phyloP scores from a whole-genome alignment of 495 filamentous ascomycete genomes.

The Apodospora peruviana region DNA sequence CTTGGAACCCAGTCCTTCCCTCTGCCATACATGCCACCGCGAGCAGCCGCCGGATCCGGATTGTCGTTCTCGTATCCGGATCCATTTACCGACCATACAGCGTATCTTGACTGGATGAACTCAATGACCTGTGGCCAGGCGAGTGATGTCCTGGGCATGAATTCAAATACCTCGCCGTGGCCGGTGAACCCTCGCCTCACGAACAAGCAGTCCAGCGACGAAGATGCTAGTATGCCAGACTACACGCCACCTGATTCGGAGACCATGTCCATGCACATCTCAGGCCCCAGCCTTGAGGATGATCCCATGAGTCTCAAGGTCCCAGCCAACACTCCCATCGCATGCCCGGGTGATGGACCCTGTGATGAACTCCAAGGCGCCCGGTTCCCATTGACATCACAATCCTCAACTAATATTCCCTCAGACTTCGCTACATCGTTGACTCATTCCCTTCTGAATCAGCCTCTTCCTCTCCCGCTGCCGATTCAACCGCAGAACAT shows the following conservation, averaged over 20 bases:
- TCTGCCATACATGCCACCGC: slow-evolving; percentile 17
- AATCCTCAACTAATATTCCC: slow-evolving; percentile 14
- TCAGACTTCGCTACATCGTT: slow-evolving; percentile 33
- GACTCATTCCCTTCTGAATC: slow-evolving; percentile 39
- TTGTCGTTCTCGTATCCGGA: slow-evolving; percentile 22
- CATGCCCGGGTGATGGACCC: slow-evolving; percentile 7
- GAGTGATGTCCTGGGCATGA: slow-evolving; percentile 11
- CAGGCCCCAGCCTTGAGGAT: slow-evolving; percentile 26
- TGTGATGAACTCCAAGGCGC: slow-evolving; percentile 6
- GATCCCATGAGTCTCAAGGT: slow-evolving; percentile 26
- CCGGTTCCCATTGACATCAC: slow-evolving; percentile 2
- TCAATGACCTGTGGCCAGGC: slow-evolving; percentile 20
- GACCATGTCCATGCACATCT: slow-evolving; percentile 29
- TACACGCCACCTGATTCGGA: too few species aligned
- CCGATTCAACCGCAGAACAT: slow-evolving; percentile 21
- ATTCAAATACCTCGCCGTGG: slow-evolving; percentile 12
- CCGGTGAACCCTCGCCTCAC: slow-evolving; percentile 6
- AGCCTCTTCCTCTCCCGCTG: slow-evolving; percentile 34
- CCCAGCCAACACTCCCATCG: slow-evolving; percentile 36
- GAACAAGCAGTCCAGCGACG: slow-evolving; percentile 26
- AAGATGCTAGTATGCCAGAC: slow-evolving; percentile 38
- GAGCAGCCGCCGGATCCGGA: slow-evolving; percentile 10
- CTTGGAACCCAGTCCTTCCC: slow-evolving; percentile 11
- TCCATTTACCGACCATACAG: slow-evolving; percentile 28
- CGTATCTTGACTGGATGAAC: slow-evolving; percentile 33